Conservation (phyloP, 31 red algal species). For the Asparagopsis taxiformis region DNA sequence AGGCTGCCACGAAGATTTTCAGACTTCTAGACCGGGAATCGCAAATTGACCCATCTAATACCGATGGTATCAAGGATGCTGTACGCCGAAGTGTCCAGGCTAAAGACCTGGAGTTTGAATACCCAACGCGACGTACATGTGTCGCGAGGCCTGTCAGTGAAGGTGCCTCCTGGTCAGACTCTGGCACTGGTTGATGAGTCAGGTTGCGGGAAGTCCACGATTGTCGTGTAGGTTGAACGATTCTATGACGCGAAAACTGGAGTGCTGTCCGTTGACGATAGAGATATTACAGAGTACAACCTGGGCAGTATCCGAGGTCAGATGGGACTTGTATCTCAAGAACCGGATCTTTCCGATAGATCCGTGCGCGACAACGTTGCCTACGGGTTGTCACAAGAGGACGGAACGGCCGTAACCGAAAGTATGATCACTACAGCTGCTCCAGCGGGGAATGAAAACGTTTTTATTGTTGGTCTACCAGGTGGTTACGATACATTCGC, state of each 20-base stretch:
- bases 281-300: too few species aligned
- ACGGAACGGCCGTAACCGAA: too few species aligned
- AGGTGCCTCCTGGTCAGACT: conserved; percentile 66
- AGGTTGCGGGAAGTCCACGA: conserved; percentile 90
- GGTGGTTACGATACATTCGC: too few species aligned
- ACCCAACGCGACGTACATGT: conserved; percentile 85
- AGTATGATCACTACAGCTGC: too few species aligned
- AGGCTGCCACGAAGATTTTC: conserved; percentile 55
- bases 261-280: conserved; percentile 53
- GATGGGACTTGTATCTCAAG: conserved; percentile 93
- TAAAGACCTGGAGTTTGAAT: conserved; percentile 71
- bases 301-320: conserved; percentile 63
- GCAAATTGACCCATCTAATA: conserved; percentile 57
- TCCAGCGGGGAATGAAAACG: too few species aligned
- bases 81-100: conserved; percentile 27
- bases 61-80: conserved; percentile 28
- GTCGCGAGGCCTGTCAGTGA: conserved; percentile 67
- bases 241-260: conserved; percentile 80
- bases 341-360: conserved; percentile 76
- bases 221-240: conserved; percentile 65
- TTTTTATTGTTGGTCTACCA: too few species aligned
- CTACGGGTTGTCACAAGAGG: too few species aligned
- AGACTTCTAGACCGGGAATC: conserved; percentile 57
- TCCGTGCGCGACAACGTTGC: conserved; percentile 88
- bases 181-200: conserved; percentile 74